A percentile compares a stretch with the other conserved stretches of the same genome.
These are phyloP conservation scores for Tympanopsis confertula DNA, from an alignment of 2,329 filamentous ascomycete species.

Conservation along the genomic window DNA sequence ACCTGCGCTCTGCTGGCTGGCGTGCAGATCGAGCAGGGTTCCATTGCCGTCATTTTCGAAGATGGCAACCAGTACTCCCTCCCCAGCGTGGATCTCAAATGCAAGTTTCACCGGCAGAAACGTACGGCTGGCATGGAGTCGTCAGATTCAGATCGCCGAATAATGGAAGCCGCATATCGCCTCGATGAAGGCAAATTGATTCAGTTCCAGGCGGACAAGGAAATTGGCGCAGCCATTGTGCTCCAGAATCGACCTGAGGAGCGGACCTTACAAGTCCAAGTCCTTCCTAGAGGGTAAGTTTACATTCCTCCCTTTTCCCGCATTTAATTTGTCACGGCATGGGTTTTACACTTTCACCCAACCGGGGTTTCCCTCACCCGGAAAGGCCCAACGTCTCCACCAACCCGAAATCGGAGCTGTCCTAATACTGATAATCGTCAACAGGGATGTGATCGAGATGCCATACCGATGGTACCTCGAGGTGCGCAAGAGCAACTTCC, in stretches of 20 bases:
- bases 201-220: constrained; percentile 74
- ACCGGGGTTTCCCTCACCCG: no score
- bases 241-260: constrained; percentile 72
- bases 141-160: constrained; percentile 59
- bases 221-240: constrained; percentile 84
- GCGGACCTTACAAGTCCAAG: constrained; percentile 65
- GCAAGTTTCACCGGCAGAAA: constrained; percentile 84
- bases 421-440: no score
- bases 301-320: constrained; percentile 2
- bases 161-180: constrained; percentile 55
- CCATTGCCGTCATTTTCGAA: constrained; percentile 76
- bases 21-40: constrained; percentile 78
- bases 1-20: constrained; percentile 88
- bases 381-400: no score
- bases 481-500: background rate
- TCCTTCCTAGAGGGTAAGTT: constrained; percentile 73
- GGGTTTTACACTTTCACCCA: no score
- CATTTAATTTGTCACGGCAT: constrained; percentile 24
- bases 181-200: constrained; percentile 67
- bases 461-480: background rate
- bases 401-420: no score
- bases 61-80: constrained; percentile 88
- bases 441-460: background rate
- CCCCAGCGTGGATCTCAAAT: constrained; percentile 84
- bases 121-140: constrained; percentile 64